Conservation (phyloP, 1,284 basidiomycete species). For the Moesziomyces globuligerus region DNA sequence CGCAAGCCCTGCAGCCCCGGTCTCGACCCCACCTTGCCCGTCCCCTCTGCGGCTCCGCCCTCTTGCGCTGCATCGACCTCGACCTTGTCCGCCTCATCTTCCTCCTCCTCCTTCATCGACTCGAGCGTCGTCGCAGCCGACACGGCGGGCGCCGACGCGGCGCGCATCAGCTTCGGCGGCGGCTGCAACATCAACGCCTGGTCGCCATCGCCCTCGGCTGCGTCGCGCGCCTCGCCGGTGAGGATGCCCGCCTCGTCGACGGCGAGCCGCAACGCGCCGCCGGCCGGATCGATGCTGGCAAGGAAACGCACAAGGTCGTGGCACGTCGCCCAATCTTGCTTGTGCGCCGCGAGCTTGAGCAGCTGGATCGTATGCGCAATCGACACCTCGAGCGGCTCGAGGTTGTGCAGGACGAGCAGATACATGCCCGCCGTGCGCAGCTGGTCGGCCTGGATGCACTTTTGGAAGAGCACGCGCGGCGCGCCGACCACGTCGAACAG, state of each 20-base stretch:
- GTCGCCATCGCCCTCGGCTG: neutral
- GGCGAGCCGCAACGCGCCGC: conserved; percentile 30
- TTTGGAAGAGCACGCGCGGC: conserved; percentile 89
- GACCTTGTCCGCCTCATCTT: conserved; percentile 7
- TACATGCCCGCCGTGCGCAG: conserved; percentile 92
- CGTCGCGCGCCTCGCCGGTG: neutral
- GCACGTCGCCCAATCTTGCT: conserved; percentile 53
- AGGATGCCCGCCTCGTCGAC: conserved; percentile 32
- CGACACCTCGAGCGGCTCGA: conserved; percentile 80
- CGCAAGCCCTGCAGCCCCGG: conserved; percentile 5
- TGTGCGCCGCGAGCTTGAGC: conserved; percentile 47
- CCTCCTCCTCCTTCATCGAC: conserved; percentile 37
- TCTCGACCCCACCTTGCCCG: neutral
- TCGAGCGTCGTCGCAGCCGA: conserved; percentile 21
- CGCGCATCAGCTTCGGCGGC: conserved; percentile 10
- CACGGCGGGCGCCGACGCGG: conserved; percentile 12
- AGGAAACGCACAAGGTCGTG: conserved; percentile 69
- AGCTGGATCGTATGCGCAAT: conserved; percentile 55
- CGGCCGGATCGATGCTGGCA: conserved; percentile 73
- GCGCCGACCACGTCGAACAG: conserved; percentile 90
- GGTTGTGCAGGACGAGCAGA: conserved; percentile 88
- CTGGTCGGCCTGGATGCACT: conserved; percentile 78
- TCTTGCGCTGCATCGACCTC: neutral
- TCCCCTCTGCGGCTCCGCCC: neutral
- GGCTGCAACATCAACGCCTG: conserved; percentile 1